These are phyloP conservation scores for Porpolomopsis calyptriformis DNA, from an alignment of 768 basidiomycete genomes.

Conservation along the genomic window DNA sequence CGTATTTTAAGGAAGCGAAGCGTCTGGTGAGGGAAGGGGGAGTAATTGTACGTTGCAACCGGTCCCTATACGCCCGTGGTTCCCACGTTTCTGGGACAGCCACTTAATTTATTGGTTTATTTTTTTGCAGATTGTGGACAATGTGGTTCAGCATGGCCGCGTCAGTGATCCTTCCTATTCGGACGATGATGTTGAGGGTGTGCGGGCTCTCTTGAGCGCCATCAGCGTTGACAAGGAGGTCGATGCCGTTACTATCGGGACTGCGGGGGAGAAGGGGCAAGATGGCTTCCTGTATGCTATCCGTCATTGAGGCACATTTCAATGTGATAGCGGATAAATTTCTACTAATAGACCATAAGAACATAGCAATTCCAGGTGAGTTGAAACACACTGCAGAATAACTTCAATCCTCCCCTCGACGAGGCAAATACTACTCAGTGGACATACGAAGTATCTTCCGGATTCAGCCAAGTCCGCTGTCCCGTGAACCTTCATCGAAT, in stretches of 20 bases:
- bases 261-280: constrained; percentile 41
- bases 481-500: too few species aligned
- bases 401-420: too few species aligned
- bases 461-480: too few species aligned
- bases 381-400: too few species aligned
- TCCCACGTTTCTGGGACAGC: background rate
- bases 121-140: constrained; percentile 43
- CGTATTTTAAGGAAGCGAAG: constrained; percentile 52
- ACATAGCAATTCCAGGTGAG: too few species aligned
- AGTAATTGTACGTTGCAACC: constrained; percentile 39
- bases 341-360: too few species aligned
- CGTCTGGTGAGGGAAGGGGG: constrained; percentile 49
- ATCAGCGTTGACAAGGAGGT: constrained; percentile 41
- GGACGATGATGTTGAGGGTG: constrained; percentile 32
- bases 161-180: constrained; percentile 31
- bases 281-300: constrained; percentile 43
- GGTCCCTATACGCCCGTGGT: background rate
- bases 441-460: too few species aligned
- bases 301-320: constrained; percentile 1
- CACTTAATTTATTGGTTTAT: background rate
- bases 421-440: too few species aligned
- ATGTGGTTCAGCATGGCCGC: constrained; percentile 41
- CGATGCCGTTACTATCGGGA: constrained; percentile 40
- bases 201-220: constrained; percentile 32
- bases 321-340: too few species aligned